A percentile compares a stretch with the other conserved stretches of the same genome.
These are phyloP conservation scores for Fusarium multiceps DNA, from an alignment of 2,329 filamentous ascomycete genomes.

Conservation along the genomic window DNA sequence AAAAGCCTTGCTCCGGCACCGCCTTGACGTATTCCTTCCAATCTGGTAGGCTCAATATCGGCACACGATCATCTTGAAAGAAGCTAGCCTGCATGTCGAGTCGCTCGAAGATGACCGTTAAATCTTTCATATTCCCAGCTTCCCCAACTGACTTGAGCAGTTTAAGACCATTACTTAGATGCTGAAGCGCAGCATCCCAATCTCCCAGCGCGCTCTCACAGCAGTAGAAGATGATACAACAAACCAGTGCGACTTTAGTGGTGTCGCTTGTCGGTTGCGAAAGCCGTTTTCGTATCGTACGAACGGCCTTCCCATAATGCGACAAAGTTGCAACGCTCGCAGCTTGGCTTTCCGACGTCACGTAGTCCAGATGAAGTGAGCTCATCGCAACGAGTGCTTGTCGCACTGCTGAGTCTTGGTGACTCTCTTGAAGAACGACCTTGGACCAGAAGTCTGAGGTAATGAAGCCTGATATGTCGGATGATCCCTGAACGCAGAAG, in stretches of 20 bases:
- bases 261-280: background rate
- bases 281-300: background rate
- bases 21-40: background rate
- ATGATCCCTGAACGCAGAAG: constrained; percentile 14
- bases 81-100: constrained; percentile 35
- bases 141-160: background rate
- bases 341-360: background rate
- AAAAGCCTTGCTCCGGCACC: background rate
- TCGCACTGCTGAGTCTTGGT: constrained; percentile 5
- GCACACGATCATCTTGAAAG: constrained; percentile 30
- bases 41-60: constrained; percentile 3
- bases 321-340: background rate
- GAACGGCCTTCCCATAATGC: background rate
- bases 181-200: constrained; percentile 1
- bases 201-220: constrained; percentile 13
- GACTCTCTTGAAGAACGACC: constrained; percentile 4
- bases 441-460: constrained; percentile 13
- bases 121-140: background rate
- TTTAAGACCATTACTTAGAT: constrained; percentile 4
- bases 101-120: constrained; percentile 8
- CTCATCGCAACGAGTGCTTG: constrained; percentile 21
- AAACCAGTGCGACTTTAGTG: background rate
- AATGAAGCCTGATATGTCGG: constrained; percentile 14
- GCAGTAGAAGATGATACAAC: constrained; percentile 19
- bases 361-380: constrained; percentile 14